Evolutionary conservation across 352 stramenopile genomes (phyloP).

Genomic region (Globisporangium abappressorium): DNA sequence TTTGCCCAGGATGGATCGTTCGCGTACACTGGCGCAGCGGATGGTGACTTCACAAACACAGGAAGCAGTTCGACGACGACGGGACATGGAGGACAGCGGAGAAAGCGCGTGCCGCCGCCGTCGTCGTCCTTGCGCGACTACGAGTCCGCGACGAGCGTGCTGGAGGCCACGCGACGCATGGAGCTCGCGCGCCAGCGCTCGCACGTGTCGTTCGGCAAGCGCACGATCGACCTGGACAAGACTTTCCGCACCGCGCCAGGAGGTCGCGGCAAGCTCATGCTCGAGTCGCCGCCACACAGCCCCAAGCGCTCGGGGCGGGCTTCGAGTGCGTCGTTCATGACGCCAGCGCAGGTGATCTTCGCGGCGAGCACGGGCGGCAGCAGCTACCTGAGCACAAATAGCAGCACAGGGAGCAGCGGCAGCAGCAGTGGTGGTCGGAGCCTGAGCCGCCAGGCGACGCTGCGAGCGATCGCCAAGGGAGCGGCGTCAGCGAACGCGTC

Average conservation of each 20-base stretch:
- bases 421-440: constrained; percentile 4
- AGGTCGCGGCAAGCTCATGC: constrained; percentile 32
- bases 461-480: constrained; percentile 24
- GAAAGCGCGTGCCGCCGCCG: constrained; percentile 12
- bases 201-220: constrained; percentile 46
- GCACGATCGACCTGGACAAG: constrained; percentile 44
- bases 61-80: neutral
- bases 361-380: constrained; percentile 19
- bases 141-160: constrained; percentile 38
- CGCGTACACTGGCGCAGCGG: constrained; percentile 1
- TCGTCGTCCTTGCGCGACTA: constrained; percentile 31
- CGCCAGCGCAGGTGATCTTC: constrained; percentile 24
- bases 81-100: constrained; percentile 1
- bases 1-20: constrained; percentile 19
- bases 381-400: constrained; percentile 18
- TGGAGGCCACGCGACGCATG: constrained; percentile 37
- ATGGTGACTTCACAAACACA: neutral
- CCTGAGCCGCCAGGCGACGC: constrained; percentile 18
- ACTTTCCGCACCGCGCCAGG: constrained; percentile 57
- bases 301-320: constrained; percentile 13
- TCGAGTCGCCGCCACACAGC: constrained; percentile 24
- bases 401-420: constrained; percentile 9
- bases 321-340: constrained; percentile 26
- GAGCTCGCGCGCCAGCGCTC: constrained; percentile 50
- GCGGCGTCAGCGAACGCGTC: constrained; percentile 19